Conservation (phyloP, 495 filamentous ascomycete species). For the Aspergillus olivimuriae region DNA sequence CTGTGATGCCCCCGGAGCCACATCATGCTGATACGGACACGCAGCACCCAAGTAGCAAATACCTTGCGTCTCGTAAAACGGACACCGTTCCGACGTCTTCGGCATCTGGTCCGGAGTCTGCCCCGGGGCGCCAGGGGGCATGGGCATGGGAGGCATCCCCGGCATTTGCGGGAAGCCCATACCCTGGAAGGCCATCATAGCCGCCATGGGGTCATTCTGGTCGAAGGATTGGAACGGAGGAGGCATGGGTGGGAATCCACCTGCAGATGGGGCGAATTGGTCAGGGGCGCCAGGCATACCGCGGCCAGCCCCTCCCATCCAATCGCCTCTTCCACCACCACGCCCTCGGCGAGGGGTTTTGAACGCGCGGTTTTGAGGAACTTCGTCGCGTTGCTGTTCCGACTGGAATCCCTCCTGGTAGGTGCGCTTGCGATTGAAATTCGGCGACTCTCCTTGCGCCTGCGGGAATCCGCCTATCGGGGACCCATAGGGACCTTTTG, state of each 20-base stretch:
- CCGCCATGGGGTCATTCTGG: conserved; percentile 60
- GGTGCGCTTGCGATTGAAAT: conserved; percentile 47
- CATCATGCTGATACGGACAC: conserved; percentile 82
- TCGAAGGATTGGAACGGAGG: conserved; percentile 48
- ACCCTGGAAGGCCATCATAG: conserved; percentile 64
- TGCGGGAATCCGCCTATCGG: conserved; percentile 10
- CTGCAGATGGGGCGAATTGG: conserved; percentile 25
- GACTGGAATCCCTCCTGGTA: conserved; percentile 53
- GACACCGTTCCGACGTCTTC: conserved; percentile 56
- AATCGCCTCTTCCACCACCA: conserved; percentile 48
- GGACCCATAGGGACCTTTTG: conserved; percentile 18
- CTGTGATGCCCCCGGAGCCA: conserved; percentile 46
- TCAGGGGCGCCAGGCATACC: conserved; percentile 10
- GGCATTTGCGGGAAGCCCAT: conserved; percentile 58
- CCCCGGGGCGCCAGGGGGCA: conserved; percentile 24
- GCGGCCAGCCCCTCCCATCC: conserved; percentile 29
- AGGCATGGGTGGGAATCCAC: conserved; percentile 45
- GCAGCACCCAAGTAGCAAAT: conserved; percentile 72
- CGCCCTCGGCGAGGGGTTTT: conserved; percentile 73
- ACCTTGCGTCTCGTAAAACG: conserved; percentile 83
- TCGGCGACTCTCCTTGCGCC: conserved; percentile 12
- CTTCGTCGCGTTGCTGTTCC: conserved; percentile 37
- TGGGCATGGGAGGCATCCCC: conserved; percentile 43
- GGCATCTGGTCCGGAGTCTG: conserved; percentile 28
- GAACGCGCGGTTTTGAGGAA: conserved; percentile 48